Evolutionary conservation across 2,329 filamentous ascomycete genomes (phyloP).

Genomic region (Alternaria dauci): DNA sequence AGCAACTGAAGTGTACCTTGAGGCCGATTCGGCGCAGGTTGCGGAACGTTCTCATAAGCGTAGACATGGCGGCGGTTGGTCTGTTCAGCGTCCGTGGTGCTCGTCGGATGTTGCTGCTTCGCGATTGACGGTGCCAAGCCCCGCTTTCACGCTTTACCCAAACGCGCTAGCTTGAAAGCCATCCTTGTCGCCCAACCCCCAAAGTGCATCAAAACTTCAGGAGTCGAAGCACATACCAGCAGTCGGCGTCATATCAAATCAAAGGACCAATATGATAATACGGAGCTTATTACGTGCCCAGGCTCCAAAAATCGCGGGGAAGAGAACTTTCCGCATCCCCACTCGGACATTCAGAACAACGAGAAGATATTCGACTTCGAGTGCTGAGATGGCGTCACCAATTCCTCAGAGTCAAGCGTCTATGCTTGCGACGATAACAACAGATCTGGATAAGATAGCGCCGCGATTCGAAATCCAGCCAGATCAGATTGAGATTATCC

Average conservation of each 20-base stretch:
- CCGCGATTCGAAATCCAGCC: constrained; percentile 89
- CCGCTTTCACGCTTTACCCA: constrained; percentile 7
- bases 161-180: constrained; percentile 6
- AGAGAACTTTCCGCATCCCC: constrained; percentile 26
- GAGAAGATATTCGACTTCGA: constrained; percentile 47
- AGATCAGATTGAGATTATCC: constrained; percentile 80
- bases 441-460: constrained; percentile 85
- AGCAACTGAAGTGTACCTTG: constrained; percentile 67
- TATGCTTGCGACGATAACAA: constrained; percentile 67
- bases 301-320: constrained; percentile 28
- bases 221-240: constrained; percentile 17
- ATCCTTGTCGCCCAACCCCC: constrained; percentile 19
- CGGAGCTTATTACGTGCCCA: constrained; percentile 39
- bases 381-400: constrained; percentile 37
- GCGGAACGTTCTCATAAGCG: constrained; percentile 81
- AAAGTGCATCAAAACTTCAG: constrained; percentile 40
- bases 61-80: constrained; percentile 77
- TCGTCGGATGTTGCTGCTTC: constrained; percentile 26
- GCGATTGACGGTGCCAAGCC: constrained; percentile 39
- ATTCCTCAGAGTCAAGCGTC: constrained; percentile 58
- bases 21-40: constrained; percentile 88
- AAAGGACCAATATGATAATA: constrained; percentile 43
- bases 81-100: constrained; percentile 21
- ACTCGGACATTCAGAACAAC: constrained; percentile 27
- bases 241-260: not conserved